These are phyloP conservation scores for Laguncularia racemosa DNA, from an alignment of 345 rosid genomes.

Conservation along the genomic window DNA sequence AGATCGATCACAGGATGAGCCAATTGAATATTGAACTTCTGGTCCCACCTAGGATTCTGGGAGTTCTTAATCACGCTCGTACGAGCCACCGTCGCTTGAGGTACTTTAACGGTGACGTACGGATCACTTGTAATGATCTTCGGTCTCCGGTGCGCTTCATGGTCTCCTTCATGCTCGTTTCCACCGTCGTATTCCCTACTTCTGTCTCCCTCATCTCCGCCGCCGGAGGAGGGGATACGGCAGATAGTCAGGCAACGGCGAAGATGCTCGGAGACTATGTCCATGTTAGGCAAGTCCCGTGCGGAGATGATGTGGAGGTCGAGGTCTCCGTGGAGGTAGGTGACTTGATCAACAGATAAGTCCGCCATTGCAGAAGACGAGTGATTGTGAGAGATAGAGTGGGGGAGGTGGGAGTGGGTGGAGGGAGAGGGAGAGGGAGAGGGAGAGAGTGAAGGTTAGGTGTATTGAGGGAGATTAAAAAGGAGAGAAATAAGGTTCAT, in stretches of 20 bases:
- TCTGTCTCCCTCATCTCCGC: background rate
- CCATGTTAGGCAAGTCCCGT: conserved; percentile 68
- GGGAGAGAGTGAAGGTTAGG: background rate
- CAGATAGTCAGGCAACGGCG: conserved; percentile 44
- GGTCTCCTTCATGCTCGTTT: conserved; percentile 8
- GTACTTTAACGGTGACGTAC: conserved; percentile 76
- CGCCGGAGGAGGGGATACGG: conserved; percentile 14
- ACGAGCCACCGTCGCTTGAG: conserved; percentile 82
- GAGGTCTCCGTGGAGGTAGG: conserved; percentile 71
- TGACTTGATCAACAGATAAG: conserved; percentile 1
- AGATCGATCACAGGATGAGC: conserved; percentile 63
- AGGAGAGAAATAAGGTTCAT: background rate
- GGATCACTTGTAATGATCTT: conserved; percentile 74
- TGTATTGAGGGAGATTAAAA: background rate
- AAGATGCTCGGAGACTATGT: conserved; percentile 38
- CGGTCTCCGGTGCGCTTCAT: conserved; percentile 19
- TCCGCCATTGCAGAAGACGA: conserved; percentile 7
- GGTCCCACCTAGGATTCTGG: conserved; percentile 60
- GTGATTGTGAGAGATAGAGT: background rate
- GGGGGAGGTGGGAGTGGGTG: background rate
- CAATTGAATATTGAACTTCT: conserved; percentile 49
- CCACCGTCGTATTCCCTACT: background rate
- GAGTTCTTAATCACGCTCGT: conserved; percentile 70
- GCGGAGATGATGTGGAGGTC: conserved; percentile 58
- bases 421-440: background rate